A percentile compares a stretch with the other conserved stretches of the same genome.
Evolutionary conservation across 2,329 filamentous ascomycete genomes (phyloP).

Genomic region (Xylaria polymorpha): DNA sequence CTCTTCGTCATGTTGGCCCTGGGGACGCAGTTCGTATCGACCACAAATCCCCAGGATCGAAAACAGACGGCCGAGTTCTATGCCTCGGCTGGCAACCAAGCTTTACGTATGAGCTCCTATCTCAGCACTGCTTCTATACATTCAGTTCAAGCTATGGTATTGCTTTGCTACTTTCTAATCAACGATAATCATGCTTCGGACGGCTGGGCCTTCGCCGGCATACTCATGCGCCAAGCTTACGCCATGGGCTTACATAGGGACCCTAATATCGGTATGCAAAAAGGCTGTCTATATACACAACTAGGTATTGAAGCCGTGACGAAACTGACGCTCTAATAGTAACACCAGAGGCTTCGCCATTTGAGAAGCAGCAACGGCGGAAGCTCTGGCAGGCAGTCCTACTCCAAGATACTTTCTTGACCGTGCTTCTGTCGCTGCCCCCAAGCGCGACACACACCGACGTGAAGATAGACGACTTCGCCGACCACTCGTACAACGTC

Average conservation of each 20-base stretch:
- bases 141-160: constrained; percentile 82
- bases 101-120: constrained; percentile 79
- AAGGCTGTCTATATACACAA: neutral
- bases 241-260: constrained; percentile 85
- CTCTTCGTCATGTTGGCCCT: constrained; percentile 82
- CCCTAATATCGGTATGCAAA: constrained; percentile 71
- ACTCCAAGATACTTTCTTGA: constrained; percentile 84
- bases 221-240: constrained; percentile 81
- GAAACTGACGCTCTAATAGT: constrained; percentile 53
- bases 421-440: constrained; percentile 79
- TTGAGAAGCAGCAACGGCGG: constrained; percentile 81
- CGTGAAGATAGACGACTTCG: constrained; percentile 78
- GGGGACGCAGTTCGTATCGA: constrained; percentile 80
- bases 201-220: constrained; percentile 84
- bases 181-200: constrained; percentile 88
- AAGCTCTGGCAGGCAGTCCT: constrained; percentile 87
- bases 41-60: constrained; percentile 68
- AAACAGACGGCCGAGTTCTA: constrained; percentile 85
- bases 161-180: constrained; percentile 86
- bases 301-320: neutral
- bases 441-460: constrained; percentile 84
- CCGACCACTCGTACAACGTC: constrained; percentile 69
- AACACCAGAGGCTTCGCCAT: constrained; percentile 71
- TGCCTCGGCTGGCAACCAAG: constrained; percentile 81
- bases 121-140: constrained; percentile 78